phyloP scores from a whole-genome alignment of 495 filamentous ascomycete species.

The Emericellopsis terricola region DNA sequence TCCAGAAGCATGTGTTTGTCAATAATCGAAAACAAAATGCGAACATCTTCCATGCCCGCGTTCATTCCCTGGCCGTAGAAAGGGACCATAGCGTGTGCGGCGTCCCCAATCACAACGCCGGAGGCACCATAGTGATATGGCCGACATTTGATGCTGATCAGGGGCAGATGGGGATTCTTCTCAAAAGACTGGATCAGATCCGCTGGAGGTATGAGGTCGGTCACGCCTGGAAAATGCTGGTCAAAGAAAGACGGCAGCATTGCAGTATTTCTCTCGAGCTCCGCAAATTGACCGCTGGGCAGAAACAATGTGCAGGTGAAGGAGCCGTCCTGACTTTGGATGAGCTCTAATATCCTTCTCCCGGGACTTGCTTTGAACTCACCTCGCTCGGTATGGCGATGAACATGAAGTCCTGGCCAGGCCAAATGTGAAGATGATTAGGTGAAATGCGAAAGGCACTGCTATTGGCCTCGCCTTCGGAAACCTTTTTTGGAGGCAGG shows the following conservation, averaged over 20 bases:
- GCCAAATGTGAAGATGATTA: conserved; percentile 96
- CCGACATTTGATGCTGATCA: conserved; percentile 81
- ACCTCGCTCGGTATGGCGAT: conserved; percentile 78
- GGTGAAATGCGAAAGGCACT: conserved; percentile 62
- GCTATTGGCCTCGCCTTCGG: conserved; percentile 16
- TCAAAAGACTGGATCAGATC: conserved; percentile 55
- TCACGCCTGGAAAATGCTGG: conserved; percentile 68
- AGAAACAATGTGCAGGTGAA: conserved; percentile 96
- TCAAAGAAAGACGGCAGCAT: conserved; percentile 56
- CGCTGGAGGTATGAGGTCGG: conserved; percentile 51
- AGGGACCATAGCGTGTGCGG: conserved; percentile 93
- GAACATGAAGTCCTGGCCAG: conserved; percentile 84
- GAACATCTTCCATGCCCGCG: conserved; percentile 67
- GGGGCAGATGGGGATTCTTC: conserved; percentile 68
- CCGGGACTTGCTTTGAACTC: conserved; percentile 5
- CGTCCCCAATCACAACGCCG: conserved; percentile 81
- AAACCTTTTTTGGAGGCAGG: conserved; percentile 31
- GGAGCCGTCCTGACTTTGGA: conserved; percentile 43
- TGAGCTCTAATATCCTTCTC: not conserved
- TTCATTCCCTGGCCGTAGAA: conserved; percentile 90
- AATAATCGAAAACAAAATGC: conserved; percentile 58
- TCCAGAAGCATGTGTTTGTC: conserved; percentile 36
- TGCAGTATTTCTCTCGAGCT: conserved; percentile 35
- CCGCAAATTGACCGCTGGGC: conserved; percentile 37
- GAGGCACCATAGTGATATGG: conserved; percentile 67